Evolutionary conservation across 371 early-diverging fungal genomes (phyloP).

Genomic region (Mucor velutinosus): DNA sequence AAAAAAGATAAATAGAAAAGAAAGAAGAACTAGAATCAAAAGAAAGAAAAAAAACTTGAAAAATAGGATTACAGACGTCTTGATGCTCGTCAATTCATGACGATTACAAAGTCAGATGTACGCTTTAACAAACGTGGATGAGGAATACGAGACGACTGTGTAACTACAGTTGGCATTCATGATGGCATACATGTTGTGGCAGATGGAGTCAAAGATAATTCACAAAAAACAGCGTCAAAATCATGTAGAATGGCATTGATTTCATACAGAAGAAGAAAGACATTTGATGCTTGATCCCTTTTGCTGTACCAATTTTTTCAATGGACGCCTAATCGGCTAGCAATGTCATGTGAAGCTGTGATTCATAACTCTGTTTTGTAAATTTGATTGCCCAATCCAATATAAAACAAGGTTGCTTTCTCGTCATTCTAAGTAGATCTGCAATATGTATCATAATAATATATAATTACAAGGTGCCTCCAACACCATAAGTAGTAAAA

Average conservation of each 20-base stretch:
- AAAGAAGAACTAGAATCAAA: slow-evolving; percentile 8
- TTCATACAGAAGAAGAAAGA: background rate
- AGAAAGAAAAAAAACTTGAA: background rate
- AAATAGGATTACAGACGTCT: background rate
- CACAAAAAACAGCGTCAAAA: background rate
- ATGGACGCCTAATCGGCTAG: background rate
- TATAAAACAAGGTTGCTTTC: background rate
- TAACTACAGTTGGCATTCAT: background rate
- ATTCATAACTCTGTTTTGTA: background rate
- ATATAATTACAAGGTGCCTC: background rate
- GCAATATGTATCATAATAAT: background rate
- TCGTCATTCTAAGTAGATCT: background rate
- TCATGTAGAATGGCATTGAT: background rate
- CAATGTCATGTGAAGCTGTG: background rate
- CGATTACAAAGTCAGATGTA: background rate
- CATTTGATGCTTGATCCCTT: background rate
- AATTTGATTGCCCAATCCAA: background rate
- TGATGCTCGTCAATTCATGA: background rate
- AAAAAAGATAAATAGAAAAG: background rate
- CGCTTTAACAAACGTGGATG: background rate
- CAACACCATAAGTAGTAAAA: background rate
- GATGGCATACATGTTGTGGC: too few species aligned
- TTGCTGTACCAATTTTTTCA: background rate
- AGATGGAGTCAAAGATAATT: background rate
- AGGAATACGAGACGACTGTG: background rate